A percentile compares a stretch with the other conserved stretches of the same genome.
Evolutionary conservation across 176 grass and related monocot genomes (phyloP).

Genomic region (Sorghum bicolor): Sorghum_bicolor_NCBIv3 NC_012872.2:63055001-63055500

Average conservation of each 20-base stretch:
- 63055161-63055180: neutral
- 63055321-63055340: neutral
- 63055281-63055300: neutral
- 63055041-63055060: neutral
- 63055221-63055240: neutral
- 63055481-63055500: neutral
- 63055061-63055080: neutral
- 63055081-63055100: too few relatives aligned
- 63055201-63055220: neutral
- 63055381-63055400: conserved; percentile 14
- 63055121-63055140: neutral
- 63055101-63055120: neutral
- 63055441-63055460: neutral
- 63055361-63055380: conserved; percentile 7
- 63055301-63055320: neutral
- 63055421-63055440: neutral
- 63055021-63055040: neutral
- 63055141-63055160: neutral
- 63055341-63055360: neutral
- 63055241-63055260: neutral
- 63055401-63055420: neutral
- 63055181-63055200: conserved; percentile 12
- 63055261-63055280: neutral
- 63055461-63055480: neutral
- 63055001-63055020: conserved; percentile 3